Evolutionary conservation across 2,329 filamentous ascomycete species (phyloP), one percentile per base, ranked within the genome.

Genomic region (Aspergillus uvarum): DNA sequence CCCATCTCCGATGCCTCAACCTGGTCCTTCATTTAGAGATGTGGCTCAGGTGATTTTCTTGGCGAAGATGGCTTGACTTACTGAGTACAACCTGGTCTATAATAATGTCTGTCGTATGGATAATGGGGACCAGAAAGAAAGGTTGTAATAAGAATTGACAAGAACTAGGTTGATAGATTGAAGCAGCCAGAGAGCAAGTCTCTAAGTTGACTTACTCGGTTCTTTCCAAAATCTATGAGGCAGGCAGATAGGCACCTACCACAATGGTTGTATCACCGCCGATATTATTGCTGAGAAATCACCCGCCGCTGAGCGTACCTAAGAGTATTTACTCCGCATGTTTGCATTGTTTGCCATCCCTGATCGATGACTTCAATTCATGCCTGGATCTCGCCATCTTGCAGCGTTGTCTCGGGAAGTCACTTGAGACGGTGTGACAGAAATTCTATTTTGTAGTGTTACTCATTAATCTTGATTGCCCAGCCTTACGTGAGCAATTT

Each of bases 261-360:
- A 44, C 38, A 8, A 44, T 44, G 16, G 38, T 44, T 44, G n/a
- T 44, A 44, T 7, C 16, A 16, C 6, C 14, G 3, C 38, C 14
- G 16, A 16, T 8, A 24, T 14, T 19, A 21, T 44, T 44, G 31
- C 10, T 42, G 51, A 53, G 42, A 22, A 26, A 42, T 24, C 35
- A n/a, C 32, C 24, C 19, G 12, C 51, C 35, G 49, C 26, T 32
- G 11, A 14, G 16, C 10, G 24, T 26, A 2, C 26, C 26, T 8
- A 29, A 1, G 8, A 8, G 26, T 29, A 8, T 29, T 29, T 29
- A 32, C 48, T 29, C 38, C 51, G 21, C 16, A 10, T 69, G 68
- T 70, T 70, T 70, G 68, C 65, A 65, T 31, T 68, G 68, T 70
- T 70, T 70, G 68, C 48, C 61, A 58, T 57, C 26, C 24, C 26